These are phyloP conservation scores for Stachybotrys chlorohalonatus DNA, from an alignment of 2,329 filamentous ascomycete genomes.

Conservation along the genomic window DNA sequence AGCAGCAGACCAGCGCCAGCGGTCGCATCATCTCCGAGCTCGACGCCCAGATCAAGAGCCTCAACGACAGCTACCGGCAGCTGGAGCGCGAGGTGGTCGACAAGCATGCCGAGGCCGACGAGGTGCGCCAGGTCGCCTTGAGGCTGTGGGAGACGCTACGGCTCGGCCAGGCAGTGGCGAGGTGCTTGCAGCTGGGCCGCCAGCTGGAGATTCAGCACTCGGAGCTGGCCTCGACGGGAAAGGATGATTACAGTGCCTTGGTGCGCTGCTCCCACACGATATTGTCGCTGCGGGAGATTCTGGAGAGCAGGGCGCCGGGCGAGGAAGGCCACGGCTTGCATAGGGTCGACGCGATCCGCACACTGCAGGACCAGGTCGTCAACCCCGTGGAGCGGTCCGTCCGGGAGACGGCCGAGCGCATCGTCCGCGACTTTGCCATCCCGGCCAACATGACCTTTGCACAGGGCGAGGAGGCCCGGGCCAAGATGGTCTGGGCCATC, in stretches of 20 bases:
- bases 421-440: constrained; percentile 76
- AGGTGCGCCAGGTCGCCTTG: constrained; percentile 68
- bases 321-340: constrained; percentile 73
- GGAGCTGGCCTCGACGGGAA: constrained; percentile 44
- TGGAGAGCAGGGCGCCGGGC: constrained; percentile 56
- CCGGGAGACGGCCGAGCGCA: constrained; percentile 65
- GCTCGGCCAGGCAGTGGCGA: constrained; percentile 64
- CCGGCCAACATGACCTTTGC: constrained; percentile 46
- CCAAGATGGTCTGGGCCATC: constrained; percentile 64
- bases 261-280: constrained; percentile 77
- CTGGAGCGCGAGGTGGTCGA: constrained; percentile 79
- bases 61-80: constrained; percentile 79
- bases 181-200: constrained; percentile 72
- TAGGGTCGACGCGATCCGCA: constrained; percentile 61
- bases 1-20: constrained; percentile 64
- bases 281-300: constrained; percentile 63
- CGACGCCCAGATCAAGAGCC: constrained; percentile 66
- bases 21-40: constrained; percentile 65
- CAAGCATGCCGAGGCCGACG: constrained; percentile 77
- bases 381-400: constrained; percentile 65
- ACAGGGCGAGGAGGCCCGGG: constrained; percentile 65
- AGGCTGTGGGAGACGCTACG: constrained; percentile 73
- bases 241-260: constrained; percentile 68
- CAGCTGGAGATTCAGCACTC: constrained; percentile 81
- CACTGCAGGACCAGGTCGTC: constrained; percentile 60